Conservation (phyloP, 352 stramenopile species). For the Phytopythium ostracodes region DNA sequence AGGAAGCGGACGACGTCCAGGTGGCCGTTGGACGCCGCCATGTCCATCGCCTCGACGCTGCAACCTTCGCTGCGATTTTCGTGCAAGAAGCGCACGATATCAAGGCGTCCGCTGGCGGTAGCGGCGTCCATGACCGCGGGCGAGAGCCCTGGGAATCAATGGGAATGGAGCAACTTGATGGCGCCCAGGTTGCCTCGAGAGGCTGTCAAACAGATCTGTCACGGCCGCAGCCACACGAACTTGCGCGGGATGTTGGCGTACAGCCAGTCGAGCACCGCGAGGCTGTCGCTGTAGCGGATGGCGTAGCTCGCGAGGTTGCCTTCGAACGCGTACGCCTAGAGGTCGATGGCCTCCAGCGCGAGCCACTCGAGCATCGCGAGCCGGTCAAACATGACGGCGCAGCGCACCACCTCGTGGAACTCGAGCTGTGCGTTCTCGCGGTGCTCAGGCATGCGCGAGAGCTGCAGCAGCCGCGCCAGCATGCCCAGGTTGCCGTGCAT, state of each 20-base stretch:
- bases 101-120: slow-evolving; percentile 19
- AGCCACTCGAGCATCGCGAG: slow-evolving; percentile 21
- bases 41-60: slow-evolving; percentile 30
- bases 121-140: slow-evolving; percentile 24
- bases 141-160: slow-evolving; percentile 17
- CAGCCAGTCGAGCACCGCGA: slow-evolving; percentile 24
- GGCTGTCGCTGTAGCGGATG: slow-evolving; percentile 20
- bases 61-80: slow-evolving; percentile 18
- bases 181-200: slow-evolving; percentile 20
- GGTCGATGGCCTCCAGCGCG: slow-evolving; percentile 6
- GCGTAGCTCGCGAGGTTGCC: slow-evolving; percentile 25
- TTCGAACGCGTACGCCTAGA: slow-evolving; percentile 22
- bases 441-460: slow-evolving; percentile 15
- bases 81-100: slow-evolving; percentile 27
- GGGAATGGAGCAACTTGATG: slow-evolving; percentile 21
- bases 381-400: slow-evolving; percentile 24
- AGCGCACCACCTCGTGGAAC: slow-evolving; percentile 30
- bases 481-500: slow-evolving; percentile 20
- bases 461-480: slow-evolving; percentile 11
- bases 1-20: slow-evolving; percentile 24
- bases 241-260: slow-evolving; percentile 10
- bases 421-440: slow-evolving; percentile 16
- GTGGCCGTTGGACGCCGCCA: slow-evolving; percentile 27
- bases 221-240: slow-evolving; percentile 22
- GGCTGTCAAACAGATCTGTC: slow-evolving; percentile 26